Base-by-base conservation (phyloP, 306 rosid genomes). In the Biancaea sappan region DNA sequence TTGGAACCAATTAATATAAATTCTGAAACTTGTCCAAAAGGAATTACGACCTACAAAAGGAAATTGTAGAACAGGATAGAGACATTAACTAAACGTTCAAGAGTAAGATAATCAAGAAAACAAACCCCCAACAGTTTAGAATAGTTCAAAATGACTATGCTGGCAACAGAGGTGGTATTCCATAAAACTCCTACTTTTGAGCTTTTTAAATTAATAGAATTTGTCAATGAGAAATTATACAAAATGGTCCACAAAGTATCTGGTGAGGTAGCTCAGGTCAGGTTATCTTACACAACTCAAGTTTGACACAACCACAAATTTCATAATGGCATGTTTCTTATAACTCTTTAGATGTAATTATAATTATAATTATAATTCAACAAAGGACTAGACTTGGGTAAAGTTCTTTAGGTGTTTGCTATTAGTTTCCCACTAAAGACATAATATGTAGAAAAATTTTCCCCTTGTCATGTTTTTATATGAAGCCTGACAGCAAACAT, bases 41-140 rank as follows among this genome's bases (percentile, higher is more conserved):
- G 96, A 81, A 94, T 94, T 47, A 81, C 25, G 72, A 86, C 96
- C 98, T 93, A 61, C 64, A 47, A 47, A 59, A 73, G 51, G 29
- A 62, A 75, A 54, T 50, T 11, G 46, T 51, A 44, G 67, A 52
- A 53, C 15, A 32, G 31, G 67, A 52, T 53, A 0, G 35, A 64
- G 37, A 21, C 25, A 56, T 78, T 56, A 67, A 48, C 40, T 11
- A 29, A 56, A 25, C 50, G 48, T 54, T 63, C 16, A 19, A 69
- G 47, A 78, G 35, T 6, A 43, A 15, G 34, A 24, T 19, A 53
- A 29, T 51, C 9, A 35, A 31, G 53, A 65, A n/a, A 47, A 44
- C 21, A 34, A n/a, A 32, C 53, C 31, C 25, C 24, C 6, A 50
- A 50, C 60, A 32, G 61, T 52, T 52, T 43, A 43, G 12, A 67